A percentile compares a stretch with the other conserved stretches of the same genome.
These are phyloP conservation scores for Amborella trichopoda DNA, from an alignment of 164 flowering plant species.

Conservation along the genomic window DNA sequence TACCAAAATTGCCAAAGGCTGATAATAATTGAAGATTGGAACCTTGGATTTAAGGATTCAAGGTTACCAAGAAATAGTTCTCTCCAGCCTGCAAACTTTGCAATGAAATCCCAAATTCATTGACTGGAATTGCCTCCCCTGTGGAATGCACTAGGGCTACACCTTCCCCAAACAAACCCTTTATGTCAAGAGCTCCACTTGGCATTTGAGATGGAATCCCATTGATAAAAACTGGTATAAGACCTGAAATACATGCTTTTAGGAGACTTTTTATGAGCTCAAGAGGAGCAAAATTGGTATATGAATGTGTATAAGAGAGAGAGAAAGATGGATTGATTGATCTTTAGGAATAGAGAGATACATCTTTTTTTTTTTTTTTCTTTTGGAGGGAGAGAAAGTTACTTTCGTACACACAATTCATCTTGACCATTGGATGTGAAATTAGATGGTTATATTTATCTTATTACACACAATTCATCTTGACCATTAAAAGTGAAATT, in stretches of 20 bases:
- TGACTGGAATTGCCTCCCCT: conserved; percentile 56
- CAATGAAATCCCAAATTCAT: conserved; percentile 45
- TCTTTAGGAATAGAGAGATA: neutral
- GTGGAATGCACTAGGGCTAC: conserved; percentile 65
- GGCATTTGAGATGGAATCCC: conserved; percentile 69
- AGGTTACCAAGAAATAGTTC: conserved; percentile 87
- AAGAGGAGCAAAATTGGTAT: neutral
- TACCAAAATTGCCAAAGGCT: too few species aligned
- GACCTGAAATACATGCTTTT: conserved; percentile 22
- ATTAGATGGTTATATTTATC: too few species aligned
- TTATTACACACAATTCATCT: too few species aligned
- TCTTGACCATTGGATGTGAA: too few species aligned
- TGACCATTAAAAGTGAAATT: too few species aligned
- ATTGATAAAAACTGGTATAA: conserved; percentile 69
- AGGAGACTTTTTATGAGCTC: neutral
- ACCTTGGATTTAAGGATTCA: too few species aligned
- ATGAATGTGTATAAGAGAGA: neutral
- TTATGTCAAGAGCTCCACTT: conserved; percentile 58
- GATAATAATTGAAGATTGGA: too few species aligned
- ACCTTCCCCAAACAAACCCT: conserved; percentile 67
- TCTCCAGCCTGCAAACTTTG: conserved; percentile 81
- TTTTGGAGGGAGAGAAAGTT: neutral
- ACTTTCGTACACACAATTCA: neutral
- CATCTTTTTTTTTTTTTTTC: too few species aligned
- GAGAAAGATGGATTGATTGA: neutral